A percentile compares a stretch with the other conserved stretches of the same genome.
phyloP scores from a whole-genome alignment of 2,329 filamentous ascomycete genomes.

The Periconia sp. region DNA sequence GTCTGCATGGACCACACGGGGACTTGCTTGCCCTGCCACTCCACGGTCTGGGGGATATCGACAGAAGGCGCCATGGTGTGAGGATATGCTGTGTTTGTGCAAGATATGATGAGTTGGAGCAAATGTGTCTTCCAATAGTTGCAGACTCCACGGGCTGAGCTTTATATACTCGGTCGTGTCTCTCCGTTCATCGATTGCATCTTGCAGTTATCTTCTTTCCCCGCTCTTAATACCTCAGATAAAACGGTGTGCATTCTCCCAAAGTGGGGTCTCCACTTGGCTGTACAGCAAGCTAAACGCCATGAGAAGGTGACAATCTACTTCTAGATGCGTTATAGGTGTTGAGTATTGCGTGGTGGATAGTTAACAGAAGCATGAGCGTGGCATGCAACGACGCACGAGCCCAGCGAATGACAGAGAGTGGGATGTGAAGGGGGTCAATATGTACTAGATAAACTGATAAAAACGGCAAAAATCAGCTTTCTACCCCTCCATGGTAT shows the following conservation, averaged over 20 bases:
- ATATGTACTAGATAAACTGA: conserved; percentile 3
- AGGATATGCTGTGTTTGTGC: neutral
- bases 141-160: neutral
- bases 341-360: neutral
- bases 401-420: neutral
- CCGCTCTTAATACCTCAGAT: conserved; percentile 16
- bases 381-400: neutral
- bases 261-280: conserved; percentile 1
- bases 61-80: conserved; percentile 25
- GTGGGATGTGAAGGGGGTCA: neutral
- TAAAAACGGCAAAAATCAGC: conserved; percentile 4
- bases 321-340: neutral
- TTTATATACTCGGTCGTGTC: neutral
- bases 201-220: conserved; percentile 11
- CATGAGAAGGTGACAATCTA: neutral
- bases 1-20: conserved; percentile 44
- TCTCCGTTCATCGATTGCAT: neutral
- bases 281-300: neutral
- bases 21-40: conserved; percentile 35
- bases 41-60: conserved; percentile 24
- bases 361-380: neutral
- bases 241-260: conserved; percentile 12
- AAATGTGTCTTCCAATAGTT: conserved; percentile 14
- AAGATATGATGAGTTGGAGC: neutral
- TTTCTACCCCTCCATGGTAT: neutral